Evolutionary conservation across 768 basidiomycete genomes (phyloP).

Genomic region (Agaricus subrufescens): DNA sequence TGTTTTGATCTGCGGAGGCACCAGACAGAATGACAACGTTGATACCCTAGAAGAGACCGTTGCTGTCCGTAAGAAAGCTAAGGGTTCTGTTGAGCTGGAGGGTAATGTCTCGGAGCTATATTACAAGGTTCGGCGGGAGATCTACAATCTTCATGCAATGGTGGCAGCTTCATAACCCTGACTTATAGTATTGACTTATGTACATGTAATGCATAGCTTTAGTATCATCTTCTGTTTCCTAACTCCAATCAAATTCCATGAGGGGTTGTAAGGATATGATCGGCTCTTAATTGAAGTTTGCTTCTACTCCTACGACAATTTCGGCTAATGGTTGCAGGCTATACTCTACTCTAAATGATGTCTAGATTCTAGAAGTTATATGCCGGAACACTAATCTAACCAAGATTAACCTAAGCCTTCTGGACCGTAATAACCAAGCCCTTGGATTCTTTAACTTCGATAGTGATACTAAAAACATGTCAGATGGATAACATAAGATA

Average conservation of each 20-base stretch:
- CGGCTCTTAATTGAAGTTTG: no score
- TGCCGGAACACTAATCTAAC: neutral
- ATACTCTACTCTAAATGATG: neutral
- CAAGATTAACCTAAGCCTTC: neutral
- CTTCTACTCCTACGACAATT: no score
- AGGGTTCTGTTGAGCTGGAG: conserved; percentile 85
- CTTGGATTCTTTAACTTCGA: conserved; percentile 8
- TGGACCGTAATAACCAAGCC: conserved; percentile 12
- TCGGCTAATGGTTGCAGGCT: neutral
- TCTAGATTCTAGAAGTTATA: neutral
- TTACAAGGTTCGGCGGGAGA: conserved; percentile 82
- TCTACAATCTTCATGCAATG: conserved; percentile 87
- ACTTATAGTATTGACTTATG: neutral
- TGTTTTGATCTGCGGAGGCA: conserved; percentile 82
- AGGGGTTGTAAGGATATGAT: no score
- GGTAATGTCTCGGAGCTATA: conserved; percentile 87
- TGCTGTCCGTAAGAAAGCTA: conserved; percentile 82
- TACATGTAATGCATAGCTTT: neutral
- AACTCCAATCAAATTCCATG: no score
- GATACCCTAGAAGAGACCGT: conserved; percentile 63
- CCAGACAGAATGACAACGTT: conserved; percentile 33
- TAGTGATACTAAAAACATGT: conserved; percentile 3
- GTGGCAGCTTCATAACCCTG: conserved; percentile 53
- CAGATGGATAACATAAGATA: neutral
- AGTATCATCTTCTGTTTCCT: no score